Percentiles rank a stretch among this genome's conserved stretches.
Evolutionary conservation across 371 early-diverging fungal genomes (phyloP).

Genomic region (Lichtheimia ornata): DNA sequence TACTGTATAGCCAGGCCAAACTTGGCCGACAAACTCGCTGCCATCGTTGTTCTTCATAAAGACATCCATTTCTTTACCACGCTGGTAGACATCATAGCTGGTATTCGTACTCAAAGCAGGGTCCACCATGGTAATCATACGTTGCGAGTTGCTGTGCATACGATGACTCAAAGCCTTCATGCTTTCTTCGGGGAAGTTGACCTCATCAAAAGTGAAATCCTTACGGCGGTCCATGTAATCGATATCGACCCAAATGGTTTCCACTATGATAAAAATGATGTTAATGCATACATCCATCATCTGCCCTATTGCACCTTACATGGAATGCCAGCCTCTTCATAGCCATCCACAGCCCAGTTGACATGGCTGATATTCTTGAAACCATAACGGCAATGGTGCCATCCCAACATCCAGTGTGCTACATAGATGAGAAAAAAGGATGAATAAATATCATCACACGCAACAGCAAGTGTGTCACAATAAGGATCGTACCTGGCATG

Average conservation of each 20-base stretch:
- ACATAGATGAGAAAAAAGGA: neutral
- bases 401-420: constrained; percentile 54
- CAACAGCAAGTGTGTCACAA: neutral
- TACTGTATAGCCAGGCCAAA: constrained; percentile 62
- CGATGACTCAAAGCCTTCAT: constrained; percentile 27
- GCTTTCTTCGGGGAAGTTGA: constrained; percentile 40
- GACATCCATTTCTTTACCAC: constrained; percentile 41
- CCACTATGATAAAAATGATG: constrained; percentile 8
- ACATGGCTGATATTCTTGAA: constrained; percentile 62
- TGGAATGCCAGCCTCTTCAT: constrained; percentile 57
- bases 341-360: constrained; percentile 46
- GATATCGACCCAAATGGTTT: constrained; percentile 75
- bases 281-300: neutral
- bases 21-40: constrained; percentile 47
- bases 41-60: constrained; percentile 55
- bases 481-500: constrained; percentile 36
- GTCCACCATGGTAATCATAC: constrained; percentile 52
- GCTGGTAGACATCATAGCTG: constrained; percentile 43
- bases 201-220: constrained; percentile 51
- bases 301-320: constrained; percentile 34
- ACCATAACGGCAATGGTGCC: constrained; percentile 76
- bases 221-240: constrained; percentile 64
- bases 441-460: neutral
- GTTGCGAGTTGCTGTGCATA: constrained; percentile 39
- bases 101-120: constrained; percentile 45